Evolutionary conservation across 192 early-diverging fungal genomes (phyloP).

Genomic region (Chytriomyces hyalinus): DNA sequence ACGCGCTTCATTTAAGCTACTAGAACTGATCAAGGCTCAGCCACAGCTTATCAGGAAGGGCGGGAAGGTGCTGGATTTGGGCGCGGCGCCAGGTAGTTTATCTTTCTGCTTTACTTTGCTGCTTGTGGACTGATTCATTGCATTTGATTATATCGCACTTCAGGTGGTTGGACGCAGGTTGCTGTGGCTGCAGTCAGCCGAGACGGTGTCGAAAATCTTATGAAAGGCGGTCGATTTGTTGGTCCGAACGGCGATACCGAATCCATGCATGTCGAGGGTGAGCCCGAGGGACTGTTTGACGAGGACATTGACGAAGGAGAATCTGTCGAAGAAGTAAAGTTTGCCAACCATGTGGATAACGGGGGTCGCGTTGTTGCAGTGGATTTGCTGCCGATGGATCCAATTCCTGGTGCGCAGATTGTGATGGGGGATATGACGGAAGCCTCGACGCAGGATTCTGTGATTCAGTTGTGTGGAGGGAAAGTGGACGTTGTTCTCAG

Average conservation of each 20-base stretch:
- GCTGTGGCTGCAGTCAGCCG: constrained; percentile 24
- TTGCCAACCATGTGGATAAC: background rate
- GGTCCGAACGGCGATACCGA: background rate
- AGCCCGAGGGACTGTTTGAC: background rate
- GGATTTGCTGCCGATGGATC: constrained; percentile 72
- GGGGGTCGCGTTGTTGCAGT: constrained; percentile 67
- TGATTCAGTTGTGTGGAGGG: constrained; percentile 26
- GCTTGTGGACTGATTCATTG: too few relatives aligned
- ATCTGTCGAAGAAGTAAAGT: background rate
- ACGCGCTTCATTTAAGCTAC: constrained; percentile 24
- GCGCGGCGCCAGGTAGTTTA: constrained; percentile 12
- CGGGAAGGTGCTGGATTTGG: constrained; percentile 23
- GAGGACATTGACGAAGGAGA: background rate
- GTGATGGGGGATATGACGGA: constrained; percentile 74
- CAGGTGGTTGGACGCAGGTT: constrained; percentile 28
- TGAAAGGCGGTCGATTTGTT: constrained; percentile 25
- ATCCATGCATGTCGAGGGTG: background rate
- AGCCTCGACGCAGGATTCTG: constrained; percentile 34
- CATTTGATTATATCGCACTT: too few relatives aligned
- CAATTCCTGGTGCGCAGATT: constrained; percentile 67
- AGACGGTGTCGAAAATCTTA: constrained; percentile 4
- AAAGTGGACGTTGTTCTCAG: constrained; percentile 50
- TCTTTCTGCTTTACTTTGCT: too few relatives aligned
- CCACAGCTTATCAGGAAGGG: constrained; percentile 23
- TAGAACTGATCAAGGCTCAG: constrained; percentile 23